A percentile compares a stretch with the other conserved stretches of the same genome.
Conservation (phyloP, 768 basidiomycete genomes). For the Ramaria sp. region DNA sequence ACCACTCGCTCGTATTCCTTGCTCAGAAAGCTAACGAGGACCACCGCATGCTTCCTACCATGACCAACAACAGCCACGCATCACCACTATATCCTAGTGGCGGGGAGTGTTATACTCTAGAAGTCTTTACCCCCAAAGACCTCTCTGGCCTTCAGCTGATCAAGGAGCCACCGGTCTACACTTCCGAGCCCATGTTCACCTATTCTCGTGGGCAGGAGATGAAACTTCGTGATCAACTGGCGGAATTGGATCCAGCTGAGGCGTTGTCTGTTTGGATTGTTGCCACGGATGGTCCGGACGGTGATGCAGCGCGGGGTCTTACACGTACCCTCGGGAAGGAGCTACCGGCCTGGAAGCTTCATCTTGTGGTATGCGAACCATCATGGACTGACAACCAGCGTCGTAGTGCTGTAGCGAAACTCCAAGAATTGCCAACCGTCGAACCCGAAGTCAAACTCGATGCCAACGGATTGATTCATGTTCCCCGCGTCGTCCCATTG, state of each 20-base stretch:
- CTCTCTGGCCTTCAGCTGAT: background rate
- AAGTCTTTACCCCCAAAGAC: background rate
- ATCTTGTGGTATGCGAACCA: constrained; percentile 19
- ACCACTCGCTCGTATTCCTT: constrained; percentile 8
- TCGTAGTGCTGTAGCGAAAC: background rate
- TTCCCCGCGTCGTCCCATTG: constrained; percentile 21
- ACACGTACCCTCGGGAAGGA: constrained; percentile 22
- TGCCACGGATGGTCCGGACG: constrained; percentile 21
- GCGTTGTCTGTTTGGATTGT: constrained; percentile 19
- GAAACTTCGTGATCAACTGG: constrained; percentile 13
- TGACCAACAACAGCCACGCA: background rate
- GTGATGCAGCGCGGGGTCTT: constrained; percentile 23
- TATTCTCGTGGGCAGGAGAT: constrained; percentile 16
- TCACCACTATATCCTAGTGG: background rate
- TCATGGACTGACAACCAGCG: constrained; percentile 12
- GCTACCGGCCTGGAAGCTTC: constrained; percentile 21
- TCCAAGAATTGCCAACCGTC: background rate
- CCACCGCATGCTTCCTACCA: background rate
- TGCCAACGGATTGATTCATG: constrained; percentile 18
- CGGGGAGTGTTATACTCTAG: background rate
- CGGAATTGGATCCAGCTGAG: constrained; percentile 8
- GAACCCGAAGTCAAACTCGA: constrained; percentile 18
- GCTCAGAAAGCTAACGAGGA: constrained; percentile 2
- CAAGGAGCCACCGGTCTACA: background rate
- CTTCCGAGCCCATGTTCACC: constrained; percentile 8